Conservation (phyloP, 495 filamentous ascomycete genomes). For the Platismatia glauca region DNA sequence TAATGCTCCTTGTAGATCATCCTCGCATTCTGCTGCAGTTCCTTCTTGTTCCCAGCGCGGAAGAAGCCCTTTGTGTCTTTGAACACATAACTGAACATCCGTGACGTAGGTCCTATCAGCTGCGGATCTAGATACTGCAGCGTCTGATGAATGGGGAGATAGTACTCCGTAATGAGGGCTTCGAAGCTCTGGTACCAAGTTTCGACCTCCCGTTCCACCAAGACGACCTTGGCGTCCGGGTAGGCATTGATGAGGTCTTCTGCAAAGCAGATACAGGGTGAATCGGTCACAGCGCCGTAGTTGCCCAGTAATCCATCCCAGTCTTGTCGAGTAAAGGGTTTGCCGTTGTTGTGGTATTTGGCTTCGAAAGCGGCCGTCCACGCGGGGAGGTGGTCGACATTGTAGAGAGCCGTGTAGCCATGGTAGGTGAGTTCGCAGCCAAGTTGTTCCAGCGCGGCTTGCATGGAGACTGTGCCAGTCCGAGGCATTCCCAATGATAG, state of each 20-base stretch:
- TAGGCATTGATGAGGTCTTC: slow-evolving; percentile 45
- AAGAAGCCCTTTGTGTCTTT: slow-evolving; percentile 14
- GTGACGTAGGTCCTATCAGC: background rate
- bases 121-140: slow-evolving; percentile 13
- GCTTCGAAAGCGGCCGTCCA: slow-evolving; percentile 46
- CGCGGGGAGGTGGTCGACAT: slow-evolving; percentile 33
- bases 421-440: slow-evolving; percentile 22
- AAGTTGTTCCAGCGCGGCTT: slow-evolving; percentile 23
- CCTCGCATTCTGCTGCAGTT: slow-evolving; percentile 19
- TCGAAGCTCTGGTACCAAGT: slow-evolving; percentile 24
- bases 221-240: slow-evolving; percentile 45
- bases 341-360: slow-evolving; percentile 37
- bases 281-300: slow-evolving; percentile 36
- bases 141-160: background rate
- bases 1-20: slow-evolving; percentile 27
- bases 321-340: slow-evolving; percentile 39
- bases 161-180: slow-evolving; percentile 5
- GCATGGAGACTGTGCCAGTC: slow-evolving; percentile 25
- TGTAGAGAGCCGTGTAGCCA: slow-evolving; percentile 12
- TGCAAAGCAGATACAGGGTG: slow-evolving; percentile 42
- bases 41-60: slow-evolving; percentile 3
- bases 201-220: slow-evolving; percentile 37
- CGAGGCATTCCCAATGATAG: slow-evolving; percentile 18
- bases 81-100: background rate
- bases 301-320: slow-evolving; percentile 45